phyloP scores from a whole-genome alignment of 345 rosid species.

The Litchi chinensis region DNA sequence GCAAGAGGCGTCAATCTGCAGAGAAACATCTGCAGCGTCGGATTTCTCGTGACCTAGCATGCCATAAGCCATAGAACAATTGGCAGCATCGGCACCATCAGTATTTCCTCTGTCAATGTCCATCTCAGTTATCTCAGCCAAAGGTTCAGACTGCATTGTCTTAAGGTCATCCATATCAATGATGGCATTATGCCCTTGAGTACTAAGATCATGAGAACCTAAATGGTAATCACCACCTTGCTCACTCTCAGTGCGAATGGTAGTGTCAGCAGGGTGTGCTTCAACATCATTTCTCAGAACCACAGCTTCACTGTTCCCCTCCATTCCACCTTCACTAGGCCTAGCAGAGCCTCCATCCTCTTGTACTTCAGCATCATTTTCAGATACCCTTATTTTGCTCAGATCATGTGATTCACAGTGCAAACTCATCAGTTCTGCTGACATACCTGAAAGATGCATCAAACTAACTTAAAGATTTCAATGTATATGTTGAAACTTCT shows the following conservation, averaged over 20 bases:
- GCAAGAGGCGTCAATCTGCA: slow-evolving; percentile 32
- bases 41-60: slow-evolving; percentile 35
- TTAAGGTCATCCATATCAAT: slow-evolving; percentile 23
- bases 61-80: slow-evolving; percentile 31
- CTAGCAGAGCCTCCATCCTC: slow-evolving; percentile 43
- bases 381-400: slow-evolving; percentile 53
- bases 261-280: slow-evolving; percentile 36
- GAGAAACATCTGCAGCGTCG: slow-evolving; percentile 25
- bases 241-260: no score
- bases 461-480: neutral
- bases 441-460: slow-evolving; percentile 64
- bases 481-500: slow-evolving; percentile 1
- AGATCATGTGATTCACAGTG: slow-evolving; percentile 65
- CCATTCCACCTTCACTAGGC: slow-evolving; percentile 41
- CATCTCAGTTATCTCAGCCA: slow-evolving; percentile 44
- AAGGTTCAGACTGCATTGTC: slow-evolving; percentile 40
- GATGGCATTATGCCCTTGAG: slow-evolving; percentile 29
- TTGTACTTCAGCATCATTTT: slow-evolving; percentile 44
- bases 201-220: slow-evolving; percentile 18
- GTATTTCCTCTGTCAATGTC: slow-evolving; percentile 43
- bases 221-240: slow-evolving; percentile 27
- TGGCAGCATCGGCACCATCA: slow-evolving; percentile 47
- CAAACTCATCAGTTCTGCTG: slow-evolving; percentile 55
- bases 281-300: slow-evolving; percentile 30
- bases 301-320: slow-evolving; percentile 31